A percentile compares a stretch with the other conserved stretches of the same genome.
Evolutionary conservation across 345 rosid genomes (phyloP).

Genomic region (Populus euphratica): DNA sequence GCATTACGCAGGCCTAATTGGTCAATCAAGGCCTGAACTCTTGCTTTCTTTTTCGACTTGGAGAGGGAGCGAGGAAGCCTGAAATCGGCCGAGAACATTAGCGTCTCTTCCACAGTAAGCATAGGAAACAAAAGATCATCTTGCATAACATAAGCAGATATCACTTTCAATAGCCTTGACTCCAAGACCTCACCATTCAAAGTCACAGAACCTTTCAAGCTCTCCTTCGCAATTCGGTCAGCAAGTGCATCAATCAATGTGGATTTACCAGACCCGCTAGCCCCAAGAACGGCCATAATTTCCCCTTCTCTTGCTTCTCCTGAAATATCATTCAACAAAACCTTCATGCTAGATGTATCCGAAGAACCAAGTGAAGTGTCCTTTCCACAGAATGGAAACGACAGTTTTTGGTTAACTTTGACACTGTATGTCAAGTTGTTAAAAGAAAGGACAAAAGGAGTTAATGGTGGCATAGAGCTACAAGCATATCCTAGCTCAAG

Average conservation of each 20-base stretch:
- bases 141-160: constrained; percentile 95
- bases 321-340: constrained; percentile 24
- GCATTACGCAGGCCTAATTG: constrained; percentile 74
- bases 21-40: constrained; percentile 85
- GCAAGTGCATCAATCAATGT: constrained; percentile 91
- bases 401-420: constrained; percentile 37
- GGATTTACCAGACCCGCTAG: constrained; percentile 93
- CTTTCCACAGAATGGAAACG: constrained; percentile 32
- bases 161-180: constrained; percentile 68
- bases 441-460: constrained; percentile 76
- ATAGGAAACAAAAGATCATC: constrained; percentile 91
- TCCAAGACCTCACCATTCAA: constrained; percentile 75
- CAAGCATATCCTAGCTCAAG: constrained; percentile 40
- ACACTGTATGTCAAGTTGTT: constrained; percentile 66
- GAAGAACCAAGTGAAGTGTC: constrained; percentile 8
- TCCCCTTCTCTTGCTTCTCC: constrained; percentile 41
- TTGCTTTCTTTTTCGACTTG: constrained; percentile 57
- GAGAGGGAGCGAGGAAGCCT: constrained; percentile 84
- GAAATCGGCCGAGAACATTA: constrained; percentile 94
- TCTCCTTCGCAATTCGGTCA: constrained; percentile 63
- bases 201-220: constrained; percentile 67
- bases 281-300: constrained; percentile 90
- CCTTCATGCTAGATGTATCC: constrained; percentile 6
- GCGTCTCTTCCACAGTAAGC: constrained; percentile 88
- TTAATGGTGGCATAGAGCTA: constrained; percentile 37